Evolutionary conservation across 148 eudicot genomes (phyloP).

Genomic region (Arbutus unedo): DNA sequence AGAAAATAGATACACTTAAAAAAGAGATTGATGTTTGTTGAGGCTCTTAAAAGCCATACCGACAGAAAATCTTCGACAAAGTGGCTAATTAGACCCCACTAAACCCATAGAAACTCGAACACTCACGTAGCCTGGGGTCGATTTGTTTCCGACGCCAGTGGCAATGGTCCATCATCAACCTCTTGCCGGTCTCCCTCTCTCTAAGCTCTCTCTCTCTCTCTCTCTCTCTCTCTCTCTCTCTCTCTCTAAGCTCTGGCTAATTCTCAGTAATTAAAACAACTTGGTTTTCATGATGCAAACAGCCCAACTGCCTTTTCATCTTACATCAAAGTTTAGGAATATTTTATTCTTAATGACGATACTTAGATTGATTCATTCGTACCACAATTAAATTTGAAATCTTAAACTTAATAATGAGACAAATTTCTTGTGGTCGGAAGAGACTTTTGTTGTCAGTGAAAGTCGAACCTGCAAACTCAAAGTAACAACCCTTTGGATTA

Average conservation of each 20-base stretch:
- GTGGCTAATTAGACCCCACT: conserved; percentile 25
- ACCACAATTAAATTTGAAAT: too few relatives aligned
- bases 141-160: conserved; percentile 18
- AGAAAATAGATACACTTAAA: neutral
- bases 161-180: conserved; percentile 29
- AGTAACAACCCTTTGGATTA: too few relatives aligned
- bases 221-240: neutral
- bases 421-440: too few relatives aligned
- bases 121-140: conserved; percentile 26
- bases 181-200: conserved; percentile 36
- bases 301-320: too few relatives aligned
- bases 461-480: too few relatives aligned
- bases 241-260: neutral
- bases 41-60: conserved; percentile 21
- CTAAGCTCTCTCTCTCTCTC: neutral
- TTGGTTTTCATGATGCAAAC: neutral
- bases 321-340: too few relatives aligned
- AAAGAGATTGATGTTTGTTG: conserved; percentile 6
- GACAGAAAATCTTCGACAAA: conserved; percentile 34
- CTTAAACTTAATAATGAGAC: too few relatives aligned
- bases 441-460: too few relatives aligned
- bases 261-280: neutral
- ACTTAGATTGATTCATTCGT: too few relatives aligned
- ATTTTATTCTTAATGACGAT: too few relatives aligned
- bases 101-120: conserved; percentile 35